phyloP scores from a whole-genome alignment of 805 yeast genomes.

The Jamesozyma piceae region DNA sequence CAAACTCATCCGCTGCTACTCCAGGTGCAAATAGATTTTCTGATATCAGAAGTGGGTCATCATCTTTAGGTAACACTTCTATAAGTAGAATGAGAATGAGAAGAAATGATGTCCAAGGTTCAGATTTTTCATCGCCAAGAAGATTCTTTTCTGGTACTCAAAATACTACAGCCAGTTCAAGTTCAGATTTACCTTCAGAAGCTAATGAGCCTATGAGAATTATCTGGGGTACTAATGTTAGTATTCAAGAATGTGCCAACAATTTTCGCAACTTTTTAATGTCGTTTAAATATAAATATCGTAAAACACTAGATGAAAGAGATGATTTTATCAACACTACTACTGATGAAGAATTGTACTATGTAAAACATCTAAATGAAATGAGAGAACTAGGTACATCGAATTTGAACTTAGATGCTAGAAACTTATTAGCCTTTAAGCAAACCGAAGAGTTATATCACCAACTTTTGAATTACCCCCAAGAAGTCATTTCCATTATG shows the following conservation, averaged over 20 bases:
- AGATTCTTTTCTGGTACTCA: slow-evolving; percentile 35
- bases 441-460: slow-evolving; percentile 70
- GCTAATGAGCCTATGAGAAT: slow-evolving; percentile 74
- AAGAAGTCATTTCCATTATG: slow-evolving; percentile 95
- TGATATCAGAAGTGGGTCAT: slow-evolving; percentile 38
- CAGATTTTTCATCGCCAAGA: slow-evolving; percentile 68
- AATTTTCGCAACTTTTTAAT: slow-evolving; percentile 74
- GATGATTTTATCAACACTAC: slow-evolving; percentile 32
- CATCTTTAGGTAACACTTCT: slow-evolving; percentile 31
- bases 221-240: slow-evolving; percentile 97
- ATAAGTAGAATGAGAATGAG: slow-evolving; percentile 42
- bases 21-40: slow-evolving; percentile 30
- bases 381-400: slow-evolving; percentile 75
- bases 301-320: slow-evolving; percentile 39
- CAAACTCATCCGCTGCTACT: slow-evolving; percentile 5
- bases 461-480: slow-evolving; percentile 87
- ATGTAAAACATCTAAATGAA: slow-evolving; percentile 60
- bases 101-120: slow-evolving; percentile 71
- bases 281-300: slow-evolving; percentile 70
- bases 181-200: slow-evolving; percentile 27
- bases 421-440: slow-evolving; percentile 66
- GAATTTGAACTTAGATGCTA: slow-evolving; percentile 76
- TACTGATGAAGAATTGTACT: slow-evolving; percentile 64
- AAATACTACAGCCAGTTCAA: slow-evolving; percentile 13
- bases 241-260: slow-evolving; percentile 77